Conservation (phyloP, 2,329 filamentous ascomycete species). For the Xylariales sp. region DNA sequence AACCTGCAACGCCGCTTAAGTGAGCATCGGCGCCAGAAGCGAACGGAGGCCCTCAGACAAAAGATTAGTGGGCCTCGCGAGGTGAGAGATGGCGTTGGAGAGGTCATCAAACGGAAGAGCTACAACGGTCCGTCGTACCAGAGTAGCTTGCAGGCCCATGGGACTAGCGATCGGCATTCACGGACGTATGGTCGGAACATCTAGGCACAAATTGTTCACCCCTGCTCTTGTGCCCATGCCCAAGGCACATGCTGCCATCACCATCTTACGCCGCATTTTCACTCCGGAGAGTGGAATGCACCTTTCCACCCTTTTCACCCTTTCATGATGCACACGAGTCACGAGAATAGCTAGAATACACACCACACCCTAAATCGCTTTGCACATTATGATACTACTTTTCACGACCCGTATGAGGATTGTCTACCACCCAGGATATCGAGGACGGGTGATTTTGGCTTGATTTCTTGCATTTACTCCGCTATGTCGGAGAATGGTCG, state of each 20-base stretch:
- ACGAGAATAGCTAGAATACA: slow-evolving; percentile 34
- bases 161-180: slow-evolving; percentile 12
- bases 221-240: not conserved
- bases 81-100: slow-evolving; percentile 68
- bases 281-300: slow-evolving; percentile 4
- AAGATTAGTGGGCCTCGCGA: slow-evolving; percentile 71
- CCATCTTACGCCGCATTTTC: not conserved
- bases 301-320: slow-evolving; percentile 8
- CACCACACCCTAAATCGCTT: slow-evolving; percentile 14
- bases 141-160: slow-evolving; percentile 11
- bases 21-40: slow-evolving; percentile 68
- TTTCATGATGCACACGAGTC: slow-evolving; percentile 39
- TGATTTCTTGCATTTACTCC: slow-evolving; percentile 25
- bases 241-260: not conserved
- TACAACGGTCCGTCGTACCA: slow-evolving; percentile 53
- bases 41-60: slow-evolving; percentile 67
- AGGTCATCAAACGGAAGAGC: slow-evolving; percentile 62
- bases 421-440: not conserved
- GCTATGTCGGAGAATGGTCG: not conserved
- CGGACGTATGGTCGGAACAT: slow-evolving; percentile 11
- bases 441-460: slow-evolving; percentile 21
- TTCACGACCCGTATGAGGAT: slow-evolving; percentile 21
- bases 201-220: not conserved
- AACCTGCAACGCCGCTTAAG: slow-evolving; percentile 66
- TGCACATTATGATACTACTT: slow-evolving; percentile 17